phyloP scores from a whole-genome alignment of 106 monocot species.

The Platanthera zijinensis region DNA sequence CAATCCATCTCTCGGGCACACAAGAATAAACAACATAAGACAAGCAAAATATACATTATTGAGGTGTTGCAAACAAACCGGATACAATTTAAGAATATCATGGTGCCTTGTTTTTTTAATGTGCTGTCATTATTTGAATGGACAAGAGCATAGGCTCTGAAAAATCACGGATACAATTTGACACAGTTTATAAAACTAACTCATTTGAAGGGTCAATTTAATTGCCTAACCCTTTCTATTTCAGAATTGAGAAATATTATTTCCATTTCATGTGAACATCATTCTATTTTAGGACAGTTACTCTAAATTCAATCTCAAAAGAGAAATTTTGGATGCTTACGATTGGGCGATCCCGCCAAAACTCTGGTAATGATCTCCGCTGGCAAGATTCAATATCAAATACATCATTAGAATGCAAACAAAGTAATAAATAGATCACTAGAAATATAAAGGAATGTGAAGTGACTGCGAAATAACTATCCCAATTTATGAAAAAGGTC shows the following conservation, averaged over 20 bases:
- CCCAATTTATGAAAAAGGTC: not conserved
- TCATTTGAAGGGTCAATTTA: not conserved
- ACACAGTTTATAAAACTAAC: not conserved
- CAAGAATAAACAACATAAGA: not conserved
- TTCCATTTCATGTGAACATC: not conserved
- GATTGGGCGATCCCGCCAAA: slow-evolving; percentile 94
- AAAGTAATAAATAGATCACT: not conserved
- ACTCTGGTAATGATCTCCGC: slow-evolving; percentile 89
- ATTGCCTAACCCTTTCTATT: not conserved
- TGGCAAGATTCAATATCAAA: slow-evolving; percentile 27
- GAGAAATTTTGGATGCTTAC: slow-evolving; percentile 39
- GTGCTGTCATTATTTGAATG: not conserved
- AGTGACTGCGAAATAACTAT: not conserved
- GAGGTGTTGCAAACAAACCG: not conserved
- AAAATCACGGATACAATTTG: not conserved
- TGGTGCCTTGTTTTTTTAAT: not conserved
- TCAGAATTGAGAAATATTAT: not conserved
- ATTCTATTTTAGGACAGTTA: not conserved
- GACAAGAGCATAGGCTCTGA: not conserved
- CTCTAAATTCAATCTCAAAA: not conserved
- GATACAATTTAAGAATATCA: not conserved
- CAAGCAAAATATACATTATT: not conserved
- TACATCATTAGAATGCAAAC: not conserved
- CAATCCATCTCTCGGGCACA: no score
- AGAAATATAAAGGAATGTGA: not conserved